phyloP scores from a whole-genome alignment of 2,329 filamentous ascomycete genomes.

The Cladophialophora exuberans region DNA sequence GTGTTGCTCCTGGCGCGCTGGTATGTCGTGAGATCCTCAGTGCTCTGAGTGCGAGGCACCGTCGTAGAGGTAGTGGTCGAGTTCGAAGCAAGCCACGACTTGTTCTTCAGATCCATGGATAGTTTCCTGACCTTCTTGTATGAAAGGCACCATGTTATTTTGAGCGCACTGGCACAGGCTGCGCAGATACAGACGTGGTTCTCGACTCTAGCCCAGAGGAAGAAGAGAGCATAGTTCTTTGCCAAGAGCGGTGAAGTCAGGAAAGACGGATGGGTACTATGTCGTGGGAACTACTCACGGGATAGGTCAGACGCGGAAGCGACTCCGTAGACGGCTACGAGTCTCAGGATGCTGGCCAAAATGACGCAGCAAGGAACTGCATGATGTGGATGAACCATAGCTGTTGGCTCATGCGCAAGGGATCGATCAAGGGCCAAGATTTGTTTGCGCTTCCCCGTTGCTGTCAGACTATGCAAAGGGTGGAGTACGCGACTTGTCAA shows the following conservation, averaged over 20 bases:
- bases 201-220: conserved; percentile 25
- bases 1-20: conserved; percentile 12
- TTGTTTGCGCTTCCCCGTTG: background rate
- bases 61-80: background rate
- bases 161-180: conserved; percentile 27
- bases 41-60: conserved; percentile 5
- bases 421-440: background rate
- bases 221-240: conserved; percentile 28
- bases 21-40: conserved; percentile 19
- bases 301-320: conserved; percentile 17
- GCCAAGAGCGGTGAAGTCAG: background rate
- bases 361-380: conserved; percentile 26
- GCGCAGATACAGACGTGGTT: conserved; percentile 30
- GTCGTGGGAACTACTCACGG: conserved; percentile 5
- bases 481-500: conserved; percentile 12
- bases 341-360: conserved; percentile 24
- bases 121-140: conserved; percentile 13
- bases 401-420: conserved; percentile 7
- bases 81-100: conserved; percentile 10
- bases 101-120: conserved; percentile 17
- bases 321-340: conserved; percentile 22
- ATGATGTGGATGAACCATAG: conserved; percentile 27
- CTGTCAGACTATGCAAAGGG: background rate
- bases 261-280: too few relatives aligned
- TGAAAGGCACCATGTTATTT: conserved; percentile 15